A percentile compares a stretch with the other conserved stretches of the same genome.
Evolutionary conservation across 495 filamentous ascomycete genomes (phyloP).

Genomic region (Penicillium mononematosum): DNA sequence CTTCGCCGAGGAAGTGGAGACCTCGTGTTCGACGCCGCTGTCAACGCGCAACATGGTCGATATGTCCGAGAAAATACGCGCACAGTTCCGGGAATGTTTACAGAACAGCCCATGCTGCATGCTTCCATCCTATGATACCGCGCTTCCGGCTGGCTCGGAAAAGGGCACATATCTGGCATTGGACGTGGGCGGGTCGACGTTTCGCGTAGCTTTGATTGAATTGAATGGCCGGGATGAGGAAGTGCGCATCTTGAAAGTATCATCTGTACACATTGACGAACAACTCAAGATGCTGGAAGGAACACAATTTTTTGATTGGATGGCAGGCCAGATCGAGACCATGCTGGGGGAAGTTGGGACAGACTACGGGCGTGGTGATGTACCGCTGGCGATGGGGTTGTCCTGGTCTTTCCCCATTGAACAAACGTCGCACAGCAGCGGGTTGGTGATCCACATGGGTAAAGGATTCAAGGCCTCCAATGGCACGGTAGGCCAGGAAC

Average conservation of each 20-base stretch:
- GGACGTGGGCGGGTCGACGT: slow-evolving; percentile 67
- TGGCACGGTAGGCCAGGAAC: slow-evolving; percentile 55
- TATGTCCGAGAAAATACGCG: slow-evolving; percentile 59
- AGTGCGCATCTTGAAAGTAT: slow-evolving; percentile 51
- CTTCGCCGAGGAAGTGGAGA: slow-evolving; percentile 50
- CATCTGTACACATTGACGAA: slow-evolving; percentile 55
- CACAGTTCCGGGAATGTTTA: slow-evolving; percentile 56
- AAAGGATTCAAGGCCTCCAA: slow-evolving; percentile 64
- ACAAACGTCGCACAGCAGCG: slow-evolving; percentile 58
- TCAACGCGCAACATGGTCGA: slow-evolving; percentile 43
- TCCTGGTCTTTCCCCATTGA: slow-evolving; percentile 72
- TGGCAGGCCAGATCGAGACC: slow-evolving; percentile 61
- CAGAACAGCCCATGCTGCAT: slow-evolving; percentile 57
- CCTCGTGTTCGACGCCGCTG: slow-evolving; percentile 47
- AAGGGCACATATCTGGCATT: slow-evolving; percentile 60
- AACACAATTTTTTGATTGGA: slow-evolving; percentile 65
- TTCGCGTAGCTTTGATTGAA: slow-evolving; percentile 62
- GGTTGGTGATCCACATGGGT: slow-evolving; percentile 61
- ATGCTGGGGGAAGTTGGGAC: slow-evolving; percentile 44
- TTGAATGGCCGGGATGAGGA: slow-evolving; percentile 49
- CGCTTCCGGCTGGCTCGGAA: slow-evolving; percentile 59
- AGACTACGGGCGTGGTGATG: slow-evolving; percentile 37
- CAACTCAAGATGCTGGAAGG: slow-evolving; percentile 53
- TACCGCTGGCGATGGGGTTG: slow-evolving; percentile 56
- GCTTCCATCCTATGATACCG: slow-evolving; percentile 65